These are phyloP conservation scores for Pythium aquatile DNA, from an alignment of 352 stramenopile genomes.

Conservation along the genomic window DNA sequence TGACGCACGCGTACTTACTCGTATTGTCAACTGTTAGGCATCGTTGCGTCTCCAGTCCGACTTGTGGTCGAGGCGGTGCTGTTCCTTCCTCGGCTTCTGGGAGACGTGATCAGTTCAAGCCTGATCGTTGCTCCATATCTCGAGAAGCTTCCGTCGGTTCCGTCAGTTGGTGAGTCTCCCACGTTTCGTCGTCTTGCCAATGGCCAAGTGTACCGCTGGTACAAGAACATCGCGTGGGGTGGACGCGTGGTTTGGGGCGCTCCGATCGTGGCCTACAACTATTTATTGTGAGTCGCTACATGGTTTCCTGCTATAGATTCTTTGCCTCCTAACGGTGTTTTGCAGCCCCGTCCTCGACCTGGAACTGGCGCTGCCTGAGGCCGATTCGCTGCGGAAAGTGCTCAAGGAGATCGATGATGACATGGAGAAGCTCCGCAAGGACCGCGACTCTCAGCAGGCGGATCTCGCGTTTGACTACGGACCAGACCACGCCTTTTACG, in stretches of 20 bases:
- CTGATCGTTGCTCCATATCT: slow-evolving; percentile 26
- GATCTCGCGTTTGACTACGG: slow-evolving; percentile 62
- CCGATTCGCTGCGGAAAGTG: slow-evolving; percentile 66
- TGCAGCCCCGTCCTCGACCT: slow-evolving; percentile 58
- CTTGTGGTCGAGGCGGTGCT: slow-evolving; percentile 46
- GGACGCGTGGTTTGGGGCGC: slow-evolving; percentile 62
- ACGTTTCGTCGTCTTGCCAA: slow-evolving; percentile 65
- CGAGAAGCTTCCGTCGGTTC: slow-evolving; percentile 36
- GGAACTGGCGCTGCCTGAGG: slow-evolving; percentile 50
- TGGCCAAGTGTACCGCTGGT: slow-evolving; percentile 48
- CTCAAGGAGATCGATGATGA: slow-evolving; percentile 65
- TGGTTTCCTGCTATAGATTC: neutral
- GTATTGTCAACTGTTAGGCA: slow-evolving; percentile 26
- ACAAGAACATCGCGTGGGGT: slow-evolving; percentile 47
- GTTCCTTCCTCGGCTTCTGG: slow-evolving; percentile 49
- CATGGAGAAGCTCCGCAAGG: slow-evolving; percentile 52
- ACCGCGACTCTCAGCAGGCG: slow-evolving; percentile 41
- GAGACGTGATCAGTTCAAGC: slow-evolving; percentile 36
- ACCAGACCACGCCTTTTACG: slow-evolving; percentile 66
- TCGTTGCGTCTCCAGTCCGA: slow-evolving; percentile 56
- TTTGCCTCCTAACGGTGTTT: neutral
- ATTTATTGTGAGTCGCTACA: slow-evolving; percentile 62
- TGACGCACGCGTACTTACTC: neutral
- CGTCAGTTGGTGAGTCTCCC: slow-evolving; percentile 26
- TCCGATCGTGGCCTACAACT: slow-evolving; percentile 62